Base-by-base conservation (phyloP, 805 yeast species). In the Cyberlindnera saturnus region DNA sequence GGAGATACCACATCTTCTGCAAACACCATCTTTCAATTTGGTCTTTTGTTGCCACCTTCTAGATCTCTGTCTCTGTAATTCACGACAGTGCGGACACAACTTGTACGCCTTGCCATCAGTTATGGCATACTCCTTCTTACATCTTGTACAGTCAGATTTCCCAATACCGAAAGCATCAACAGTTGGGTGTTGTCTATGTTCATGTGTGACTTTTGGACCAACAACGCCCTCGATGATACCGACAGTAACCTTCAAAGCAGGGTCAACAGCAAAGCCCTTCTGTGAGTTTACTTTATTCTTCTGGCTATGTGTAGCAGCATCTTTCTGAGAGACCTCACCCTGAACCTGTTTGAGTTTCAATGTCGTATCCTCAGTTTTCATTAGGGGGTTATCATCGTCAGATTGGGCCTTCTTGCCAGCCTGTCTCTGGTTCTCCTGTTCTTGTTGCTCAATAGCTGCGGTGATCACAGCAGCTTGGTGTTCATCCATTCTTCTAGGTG, bases 11-110 rank as follows among this genome's bases (percentile, higher is more conserved):
- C 87, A 81, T 40, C 87, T 63, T 40, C 83, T 67, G 54, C 87
- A 81, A 4, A 77, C 82, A 8, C 85, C 85, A 26, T 66, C 69
- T 49, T 76, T 80, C 49, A 70, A 71, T 51, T 75, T 78, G 5
- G 83, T 79, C 48, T 73, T 73, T 55, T 66, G 64, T 54, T 80
- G 86, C 86, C 86, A 81, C 48, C 83, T 65, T 46, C 81, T 64
- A 5, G 81, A 73, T 47, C 86, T 61, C 56, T 77, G 78, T 39
- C 86, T 61, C 56, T 81, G 87, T 39, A 78, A 60, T 40, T 74
- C 80, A 32, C 86, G 70, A 55, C 87, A 81, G 54, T 79, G 86
- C 28, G 73, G 72, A 56, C 87, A 81, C 41, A 79, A 62, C 55
- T 77, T 78, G 62, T 59, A 81, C 55, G 69, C 39, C 60, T 66